Conservation (phyloP, 805 yeast species). For the Nakazawaea wyomingensis region DNA sequence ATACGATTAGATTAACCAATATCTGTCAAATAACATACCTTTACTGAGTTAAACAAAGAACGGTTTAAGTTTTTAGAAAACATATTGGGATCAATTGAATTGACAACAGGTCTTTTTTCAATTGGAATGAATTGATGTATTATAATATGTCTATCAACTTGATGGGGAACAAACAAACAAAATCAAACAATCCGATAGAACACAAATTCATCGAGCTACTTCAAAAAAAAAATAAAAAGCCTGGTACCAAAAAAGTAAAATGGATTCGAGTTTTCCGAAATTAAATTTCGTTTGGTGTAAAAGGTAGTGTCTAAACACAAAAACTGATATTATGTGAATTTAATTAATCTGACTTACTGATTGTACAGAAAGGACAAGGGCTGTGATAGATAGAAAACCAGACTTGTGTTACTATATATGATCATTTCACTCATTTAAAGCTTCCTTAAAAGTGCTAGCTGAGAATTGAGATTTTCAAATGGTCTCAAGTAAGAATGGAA, state of each 20-base stretch:
- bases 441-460: no score
- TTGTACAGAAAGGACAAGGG: no score
- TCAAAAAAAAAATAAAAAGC: background rate
- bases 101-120: background rate
- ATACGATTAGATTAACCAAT: no score
- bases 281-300: background rate
- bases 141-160: background rate
- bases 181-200: background rate
- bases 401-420: no score
- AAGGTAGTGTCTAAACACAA: background rate
- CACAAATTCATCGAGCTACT: no score
- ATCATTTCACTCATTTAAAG: no score
- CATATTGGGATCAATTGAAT: slow-evolving; percentile 7
- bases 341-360: no score
- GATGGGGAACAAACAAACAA: background rate
- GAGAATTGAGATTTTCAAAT: no score
- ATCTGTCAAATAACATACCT: no score
- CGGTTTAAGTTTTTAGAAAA: slow-evolving; percentile 13
- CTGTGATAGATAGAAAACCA: no score
- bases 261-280: slow-evolving; percentile 14
- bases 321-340: no score
- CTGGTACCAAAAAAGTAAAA: background rate
- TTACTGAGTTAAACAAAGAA: slow-evolving; percentile 12
- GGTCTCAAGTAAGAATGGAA: no score
- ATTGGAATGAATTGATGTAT: background rate